Percentiles rank a stretch among this genome's conserved stretches.
phyloP scores from a whole-genome alignment of 1,284 basidiomycete species.

The Ustilago loliicola region DNA sequence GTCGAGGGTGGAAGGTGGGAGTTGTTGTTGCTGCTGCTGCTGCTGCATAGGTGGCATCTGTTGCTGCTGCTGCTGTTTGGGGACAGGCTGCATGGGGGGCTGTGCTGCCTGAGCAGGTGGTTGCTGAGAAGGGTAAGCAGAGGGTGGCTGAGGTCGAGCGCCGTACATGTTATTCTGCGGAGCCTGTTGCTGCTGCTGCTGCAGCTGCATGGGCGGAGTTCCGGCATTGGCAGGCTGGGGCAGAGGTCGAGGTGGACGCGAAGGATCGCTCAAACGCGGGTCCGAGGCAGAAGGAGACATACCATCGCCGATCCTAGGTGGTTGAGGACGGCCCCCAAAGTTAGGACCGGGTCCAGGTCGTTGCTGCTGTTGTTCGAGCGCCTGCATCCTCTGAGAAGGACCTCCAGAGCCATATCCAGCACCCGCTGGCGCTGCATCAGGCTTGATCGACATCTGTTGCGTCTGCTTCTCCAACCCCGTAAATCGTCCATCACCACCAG shows the following conservation, averaged over 20 bases:
- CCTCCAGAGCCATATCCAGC: constrained; percentile 18
- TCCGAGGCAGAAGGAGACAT: constrained; percentile 27
- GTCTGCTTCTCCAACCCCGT: constrained; percentile 60
- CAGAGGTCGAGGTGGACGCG: constrained; percentile 52
- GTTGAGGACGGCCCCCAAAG: constrained; percentile 38
- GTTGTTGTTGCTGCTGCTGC: constrained; percentile 24
- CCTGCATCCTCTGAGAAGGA: constrained; percentile 35
- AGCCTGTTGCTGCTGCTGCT: constrained; percentile 29
- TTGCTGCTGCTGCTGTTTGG: constrained; percentile 14
- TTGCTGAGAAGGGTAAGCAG: constrained; percentile 24
- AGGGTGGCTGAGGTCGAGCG: constrained; percentile 36
- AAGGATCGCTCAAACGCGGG: constrained; percentile 32
- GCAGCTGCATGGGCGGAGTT: constrained; percentile 37
- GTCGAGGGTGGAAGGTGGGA: constrained; percentile 15
- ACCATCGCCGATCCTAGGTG: constrained; percentile 30
- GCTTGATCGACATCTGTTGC: constrained; percentile 55
- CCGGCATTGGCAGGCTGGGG: constrained; percentile 40
- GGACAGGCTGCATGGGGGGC: constrained; percentile 22
- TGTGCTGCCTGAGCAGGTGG: constrained; percentile 15
- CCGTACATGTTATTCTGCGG: constrained; percentile 30
- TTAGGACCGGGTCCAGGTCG: constrained; percentile 30
- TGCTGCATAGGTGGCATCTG: constrained; percentile 17
- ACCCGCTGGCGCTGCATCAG: not conserved
- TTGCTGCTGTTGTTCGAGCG: constrained; percentile 37
- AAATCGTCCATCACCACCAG: constrained; percentile 32